A percentile compares a stretch with the other conserved stretches of the same genome.
Conservation (phyloP, 768 basidiomycete species). For the Pisolithus tinctorius region DNA sequence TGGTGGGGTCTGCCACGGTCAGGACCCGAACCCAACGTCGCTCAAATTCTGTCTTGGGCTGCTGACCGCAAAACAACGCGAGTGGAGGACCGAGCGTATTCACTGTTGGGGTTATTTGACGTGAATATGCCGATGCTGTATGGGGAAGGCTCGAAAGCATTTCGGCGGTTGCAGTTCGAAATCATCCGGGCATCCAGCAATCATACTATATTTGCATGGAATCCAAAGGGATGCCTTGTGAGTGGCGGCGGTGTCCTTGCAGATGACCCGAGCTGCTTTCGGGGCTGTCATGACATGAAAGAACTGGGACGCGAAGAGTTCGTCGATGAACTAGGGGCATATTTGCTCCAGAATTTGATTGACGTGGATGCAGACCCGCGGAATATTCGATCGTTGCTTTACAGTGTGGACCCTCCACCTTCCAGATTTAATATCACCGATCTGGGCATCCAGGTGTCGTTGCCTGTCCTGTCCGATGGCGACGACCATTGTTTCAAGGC, state of each 20-base stretch:
- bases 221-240: not conserved
- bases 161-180: too few relatives aligned
- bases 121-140: too few relatives aligned
- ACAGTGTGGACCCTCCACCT: not conserved
- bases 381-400: not conserved
- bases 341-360: too few relatives aligned
- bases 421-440: not conserved
- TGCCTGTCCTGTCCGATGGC: not conserved
- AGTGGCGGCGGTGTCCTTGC: not conserved
- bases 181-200: not conserved
- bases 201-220: not conserved
- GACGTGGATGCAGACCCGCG: too few relatives aligned
- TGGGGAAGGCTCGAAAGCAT: too few relatives aligned
- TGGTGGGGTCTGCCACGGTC: not conserved
- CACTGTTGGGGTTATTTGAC: too few relatives aligned
- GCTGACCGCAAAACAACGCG: too few relatives aligned
- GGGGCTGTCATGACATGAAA: too few relatives aligned
- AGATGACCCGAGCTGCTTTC: not conserved
- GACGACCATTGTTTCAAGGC: not conserved
- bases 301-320: not conserved
- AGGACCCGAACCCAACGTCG: not conserved
- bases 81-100: too few relatives aligned
- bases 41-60: too few relatives aligned
- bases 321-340: not conserved
- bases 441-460: not conserved